Percentiles rank a stretch among this genome's conserved stretches.
These are phyloP conservation scores for Exophiala xenobiotica DNA, from an alignment of 2,329 filamentous ascomycete species.

Conservation along the genomic window DNA sequence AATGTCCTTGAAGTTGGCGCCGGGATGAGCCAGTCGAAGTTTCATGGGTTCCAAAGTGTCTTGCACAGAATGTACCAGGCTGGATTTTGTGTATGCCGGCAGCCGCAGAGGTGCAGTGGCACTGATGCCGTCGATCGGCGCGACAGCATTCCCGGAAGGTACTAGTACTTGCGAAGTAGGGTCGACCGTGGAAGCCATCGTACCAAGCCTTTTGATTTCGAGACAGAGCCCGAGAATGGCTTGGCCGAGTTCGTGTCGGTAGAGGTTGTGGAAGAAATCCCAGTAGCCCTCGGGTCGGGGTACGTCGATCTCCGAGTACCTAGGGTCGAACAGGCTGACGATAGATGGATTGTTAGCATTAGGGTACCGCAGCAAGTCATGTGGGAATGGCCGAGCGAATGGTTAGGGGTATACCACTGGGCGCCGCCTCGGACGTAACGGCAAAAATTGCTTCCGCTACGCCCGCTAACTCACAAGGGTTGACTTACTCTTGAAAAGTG, in stretches of 20 bases:
- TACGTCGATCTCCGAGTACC: constrained; percentile 32
- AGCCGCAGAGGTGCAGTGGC: not conserved
- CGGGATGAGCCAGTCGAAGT: constrained; percentile 21
- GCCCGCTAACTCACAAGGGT: no score
- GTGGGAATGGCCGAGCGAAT: no score
- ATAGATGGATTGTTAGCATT: not conserved
- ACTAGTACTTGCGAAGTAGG: not conserved
- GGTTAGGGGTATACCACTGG: no score
- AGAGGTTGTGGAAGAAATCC: constrained; percentile 30
- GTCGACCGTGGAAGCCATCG: not conserved
- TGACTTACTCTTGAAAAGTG: constrained; percentile 33
- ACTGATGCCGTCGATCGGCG: not conserved
- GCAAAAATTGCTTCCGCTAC: no score
- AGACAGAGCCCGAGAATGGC: constrained; percentile 25
- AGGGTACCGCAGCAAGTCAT: no score
- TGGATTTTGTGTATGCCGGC: constrained; percentile 14
- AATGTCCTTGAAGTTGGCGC: constrained; percentile 26
- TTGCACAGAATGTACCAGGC: constrained; percentile 22
- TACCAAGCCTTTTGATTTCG: constrained; percentile 22
- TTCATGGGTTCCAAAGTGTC: constrained; percentile 27
- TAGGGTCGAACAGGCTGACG: constrained; percentile 34
- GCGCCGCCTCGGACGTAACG: no score
- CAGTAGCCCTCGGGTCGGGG: constrained; percentile 29
- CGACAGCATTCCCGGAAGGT: not conserved
- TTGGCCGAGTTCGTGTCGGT: constrained; percentile 24